A percentile compares a stretch with the other conserved stretches of the same genome.
phyloP scores from a whole-genome alignment of 352 stramenopile genomes.

The Plasmopara muralis region DNA sequence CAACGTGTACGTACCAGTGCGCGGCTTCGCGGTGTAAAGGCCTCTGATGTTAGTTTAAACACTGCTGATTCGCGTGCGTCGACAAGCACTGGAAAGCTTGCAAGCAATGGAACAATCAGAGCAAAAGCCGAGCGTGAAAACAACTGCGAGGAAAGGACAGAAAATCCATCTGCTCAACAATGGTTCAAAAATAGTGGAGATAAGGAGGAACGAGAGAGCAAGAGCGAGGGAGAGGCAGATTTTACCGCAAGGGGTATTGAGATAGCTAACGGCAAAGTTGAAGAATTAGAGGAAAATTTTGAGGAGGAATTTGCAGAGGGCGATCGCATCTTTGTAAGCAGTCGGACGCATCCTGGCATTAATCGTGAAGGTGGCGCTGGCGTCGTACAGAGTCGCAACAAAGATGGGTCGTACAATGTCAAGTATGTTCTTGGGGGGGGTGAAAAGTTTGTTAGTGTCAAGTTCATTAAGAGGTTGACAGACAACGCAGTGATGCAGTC shows the following conservation, averaged over 20 bases:
- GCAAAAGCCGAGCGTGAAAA: conserved; percentile 4
- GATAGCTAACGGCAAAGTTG: conserved; percentile 4
- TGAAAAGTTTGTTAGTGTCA: conserved; percentile 55
- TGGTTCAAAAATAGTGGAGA: conserved; percentile 30
- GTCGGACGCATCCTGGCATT: conserved; percentile 66
- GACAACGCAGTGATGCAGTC: conserved; percentile 71
- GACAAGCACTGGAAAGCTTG: conserved; percentile 4
- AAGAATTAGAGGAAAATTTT: conserved; percentile 19
- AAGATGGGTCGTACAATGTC: conserved; percentile 69
- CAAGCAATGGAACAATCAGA: conserved; percentile 8
- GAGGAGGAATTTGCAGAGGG: conserved; percentile 50
- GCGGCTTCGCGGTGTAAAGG: conserved; percentile 42
- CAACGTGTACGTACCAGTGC: conserved; percentile 27
- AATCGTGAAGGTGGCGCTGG: conserved; percentile 71
- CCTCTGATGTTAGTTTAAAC: conserved; percentile 28
- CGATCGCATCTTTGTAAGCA: conserved; percentile 67
- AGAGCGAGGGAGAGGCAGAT: conserved; percentile 8
- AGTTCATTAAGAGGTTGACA: conserved; percentile 60
- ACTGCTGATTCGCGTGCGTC: conserved; percentile 10
- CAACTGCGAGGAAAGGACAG: conserved; percentile 1
- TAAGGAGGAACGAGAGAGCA: conserved; percentile 15
- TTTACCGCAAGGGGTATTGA: conserved; percentile 5
- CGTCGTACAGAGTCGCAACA: conserved; percentile 41
- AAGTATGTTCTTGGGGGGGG: conserved; percentile 79
- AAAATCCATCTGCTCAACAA: conserved; percentile 16